Conservation (phyloP, 768 basidiomycete genomes). For the Kwoniella europaea region DNA sequence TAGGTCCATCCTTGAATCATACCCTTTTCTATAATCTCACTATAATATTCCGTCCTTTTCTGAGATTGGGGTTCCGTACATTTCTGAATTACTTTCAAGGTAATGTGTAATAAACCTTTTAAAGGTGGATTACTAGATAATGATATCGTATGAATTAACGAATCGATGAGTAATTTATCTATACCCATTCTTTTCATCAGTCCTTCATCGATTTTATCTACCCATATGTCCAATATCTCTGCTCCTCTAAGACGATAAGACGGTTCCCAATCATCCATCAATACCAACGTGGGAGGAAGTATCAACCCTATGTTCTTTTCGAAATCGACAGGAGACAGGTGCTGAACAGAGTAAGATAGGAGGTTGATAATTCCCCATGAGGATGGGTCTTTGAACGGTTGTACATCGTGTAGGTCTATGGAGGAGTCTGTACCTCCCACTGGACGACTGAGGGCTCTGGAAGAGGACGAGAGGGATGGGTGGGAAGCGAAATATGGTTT, state of each 20-base stretch:
- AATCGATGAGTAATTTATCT: constrained; percentile 50
- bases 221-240: constrained; percentile 38
- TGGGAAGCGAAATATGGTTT: constrained; percentile 39
- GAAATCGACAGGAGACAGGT: constrained; percentile 20
- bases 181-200: constrained; percentile 54
- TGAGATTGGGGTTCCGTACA: constrained; percentile 19
- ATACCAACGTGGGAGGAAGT: constrained; percentile 52
- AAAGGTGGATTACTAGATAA: constrained; percentile 49
- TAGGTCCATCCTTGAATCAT: constrained; percentile 55
- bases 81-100: constrained; percentile 32
- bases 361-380: constrained; percentile 44
- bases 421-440: constrained; percentile 39
- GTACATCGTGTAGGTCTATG: constrained; percentile 45
- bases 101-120: constrained; percentile 31
- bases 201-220: constrained; percentile 32
- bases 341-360: constrained; percentile 30
- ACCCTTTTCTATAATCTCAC: constrained; percentile 51
- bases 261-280: constrained; percentile 58
- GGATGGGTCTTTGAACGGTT: constrained; percentile 35
- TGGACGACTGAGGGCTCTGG: constrained; percentile 40
- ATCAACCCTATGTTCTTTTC: constrained; percentile 48
- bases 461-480: constrained; percentile 42
- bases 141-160: constrained; percentile 52
- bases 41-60: constrained; percentile 35
- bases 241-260: constrained; percentile 45